Evolutionary conservation across 2,329 filamentous ascomycete species (phyloP).

Genomic region (Colletotrichum scovillei): DNA sequence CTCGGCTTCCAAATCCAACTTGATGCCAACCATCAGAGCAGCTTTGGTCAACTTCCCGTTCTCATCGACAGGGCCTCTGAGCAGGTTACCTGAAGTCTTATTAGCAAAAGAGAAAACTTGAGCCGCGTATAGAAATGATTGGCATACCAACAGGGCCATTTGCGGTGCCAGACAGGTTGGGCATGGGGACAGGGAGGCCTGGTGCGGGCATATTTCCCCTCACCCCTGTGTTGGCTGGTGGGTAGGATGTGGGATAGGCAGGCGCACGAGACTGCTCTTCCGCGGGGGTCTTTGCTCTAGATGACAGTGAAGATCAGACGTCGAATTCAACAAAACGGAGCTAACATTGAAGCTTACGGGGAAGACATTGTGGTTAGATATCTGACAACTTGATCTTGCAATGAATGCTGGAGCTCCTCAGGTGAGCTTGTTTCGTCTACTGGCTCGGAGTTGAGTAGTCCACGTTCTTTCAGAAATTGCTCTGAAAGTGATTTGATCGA

Average conservation of each 20-base stretch:
- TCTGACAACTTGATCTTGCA: constrained; percentile 31
- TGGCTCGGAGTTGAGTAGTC: constrained; percentile 26
- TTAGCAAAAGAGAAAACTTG: background rate
- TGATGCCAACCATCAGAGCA: constrained; percentile 70
- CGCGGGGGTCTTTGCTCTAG: constrained; percentile 13
- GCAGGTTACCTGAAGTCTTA: constrained; percentile 58
- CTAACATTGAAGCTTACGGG: background rate
- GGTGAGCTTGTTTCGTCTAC: constrained; percentile 20
- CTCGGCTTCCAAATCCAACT: constrained; percentile 72
- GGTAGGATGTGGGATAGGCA: constrained; percentile 28
- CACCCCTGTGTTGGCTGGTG: constrained; percentile 16
- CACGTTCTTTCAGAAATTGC: constrained; percentile 27
- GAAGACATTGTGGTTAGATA: constrained; percentile 33
- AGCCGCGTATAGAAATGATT: background rate
- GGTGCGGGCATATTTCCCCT: constrained; percentile 16
- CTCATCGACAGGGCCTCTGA: constrained; percentile 67
- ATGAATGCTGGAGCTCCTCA: constrained; percentile 26
- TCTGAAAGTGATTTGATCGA: constrained; percentile 27
- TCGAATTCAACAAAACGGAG: background rate
- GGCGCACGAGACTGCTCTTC: constrained; percentile 23
- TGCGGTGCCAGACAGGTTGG: constrained; percentile 50
- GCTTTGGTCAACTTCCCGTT: constrained; percentile 68
- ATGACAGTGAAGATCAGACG: constrained; percentile 1
- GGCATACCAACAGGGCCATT: constrained; percentile 44
- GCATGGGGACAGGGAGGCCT: constrained; percentile 40